Conservation (phyloP, 2,329 filamentous ascomycete genomes). For the Cladosporium oxysporum region DNA sequence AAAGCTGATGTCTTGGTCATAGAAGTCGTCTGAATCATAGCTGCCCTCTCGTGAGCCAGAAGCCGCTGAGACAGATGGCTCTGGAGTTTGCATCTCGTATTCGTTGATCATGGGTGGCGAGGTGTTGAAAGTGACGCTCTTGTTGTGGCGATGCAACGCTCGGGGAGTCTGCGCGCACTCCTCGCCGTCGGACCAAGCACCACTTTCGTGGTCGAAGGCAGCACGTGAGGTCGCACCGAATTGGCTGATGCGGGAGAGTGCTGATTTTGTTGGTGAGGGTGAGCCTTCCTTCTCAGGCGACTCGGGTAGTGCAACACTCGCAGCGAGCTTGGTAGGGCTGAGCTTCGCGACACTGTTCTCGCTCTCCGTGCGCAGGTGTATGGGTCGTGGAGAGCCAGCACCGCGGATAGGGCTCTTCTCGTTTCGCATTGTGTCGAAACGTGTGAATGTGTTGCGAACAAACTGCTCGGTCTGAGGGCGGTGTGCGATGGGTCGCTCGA, state of each 20-base stretch:
- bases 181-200: conserved; percentile 68
- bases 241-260: conserved; percentile 67
- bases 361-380: conserved; percentile 55
- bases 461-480: conserved; percentile 59
- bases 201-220: conserved; percentile 66
- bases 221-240: conserved; percentile 56
- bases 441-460: conserved; percentile 70
- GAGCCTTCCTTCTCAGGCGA: conserved; percentile 67
- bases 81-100: conserved; percentile 96
- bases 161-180: conserved; percentile 64
- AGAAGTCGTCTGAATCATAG: conserved; percentile 77
- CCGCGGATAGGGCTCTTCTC: conserved; percentile 39
- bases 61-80: conserved; percentile 80
- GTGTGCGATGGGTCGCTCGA: conserved; percentile 75
- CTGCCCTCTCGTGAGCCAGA: conserved; percentile 90
- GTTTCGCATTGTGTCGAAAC: conserved; percentile 52
- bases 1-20: conserved; percentile 68
- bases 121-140: conserved; percentile 95
- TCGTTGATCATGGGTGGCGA: conserved; percentile 94
- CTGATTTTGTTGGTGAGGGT: conserved; percentile 84
- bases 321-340: conserved; percentile 52
- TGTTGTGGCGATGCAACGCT: conserved; percentile 77
- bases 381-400: conserved; percentile 30
- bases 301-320: conserved; percentile 31
- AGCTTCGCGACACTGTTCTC: conserved; percentile 61